These are phyloP conservation scores for Teratosphaeria zuluensis DNA, from an alignment of 2,329 filamentous ascomycete species.

Conservation along the genomic window DNA sequence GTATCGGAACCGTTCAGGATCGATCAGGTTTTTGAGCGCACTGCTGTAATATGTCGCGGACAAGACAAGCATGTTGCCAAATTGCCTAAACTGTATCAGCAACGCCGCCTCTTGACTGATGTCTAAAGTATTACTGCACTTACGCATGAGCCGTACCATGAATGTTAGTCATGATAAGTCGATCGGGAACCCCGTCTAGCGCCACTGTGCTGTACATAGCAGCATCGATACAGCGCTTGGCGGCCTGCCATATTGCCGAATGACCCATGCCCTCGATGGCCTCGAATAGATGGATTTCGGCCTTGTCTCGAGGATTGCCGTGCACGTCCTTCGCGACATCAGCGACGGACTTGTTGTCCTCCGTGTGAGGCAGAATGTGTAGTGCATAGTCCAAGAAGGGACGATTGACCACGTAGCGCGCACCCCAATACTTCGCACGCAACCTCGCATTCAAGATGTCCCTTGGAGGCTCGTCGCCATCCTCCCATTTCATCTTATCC, in stretches of 20 bases:
- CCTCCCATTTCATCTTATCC: constrained; percentile 49
- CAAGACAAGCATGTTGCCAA: constrained; percentile 88
- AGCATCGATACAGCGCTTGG: constrained; percentile 53
- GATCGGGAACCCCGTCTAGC: constrained; percentile 61
- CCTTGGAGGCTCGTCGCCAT: constrained; percentile 58
- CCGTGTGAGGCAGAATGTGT: constrained; percentile 34
- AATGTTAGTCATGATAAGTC: constrained; percentile 82
- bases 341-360: constrained; percentile 13
- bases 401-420: constrained; percentile 78
- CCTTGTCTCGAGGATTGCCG: constrained; percentile 21
- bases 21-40: constrained; percentile 48
- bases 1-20: constrained; percentile 43
- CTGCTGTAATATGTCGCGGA: constrained; percentile 62
- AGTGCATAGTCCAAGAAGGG: constrained; percentile 59
- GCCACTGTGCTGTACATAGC: constrained; percentile 77
- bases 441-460: constrained; percentile 77
- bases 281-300: constrained; percentile 26
- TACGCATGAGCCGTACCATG: constrained; percentile 95
- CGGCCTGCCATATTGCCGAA: constrained; percentile 20
- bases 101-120: not conserved
- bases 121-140: constrained; percentile 34
- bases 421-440: constrained; percentile 90
- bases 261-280: constrained; percentile 24
- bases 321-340: constrained; percentile 21
- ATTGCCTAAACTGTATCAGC: constrained; percentile 59